Base-by-base conservation (phyloP, 345 rosid genomes). In the Cardiospermum halicacabum region DNA sequence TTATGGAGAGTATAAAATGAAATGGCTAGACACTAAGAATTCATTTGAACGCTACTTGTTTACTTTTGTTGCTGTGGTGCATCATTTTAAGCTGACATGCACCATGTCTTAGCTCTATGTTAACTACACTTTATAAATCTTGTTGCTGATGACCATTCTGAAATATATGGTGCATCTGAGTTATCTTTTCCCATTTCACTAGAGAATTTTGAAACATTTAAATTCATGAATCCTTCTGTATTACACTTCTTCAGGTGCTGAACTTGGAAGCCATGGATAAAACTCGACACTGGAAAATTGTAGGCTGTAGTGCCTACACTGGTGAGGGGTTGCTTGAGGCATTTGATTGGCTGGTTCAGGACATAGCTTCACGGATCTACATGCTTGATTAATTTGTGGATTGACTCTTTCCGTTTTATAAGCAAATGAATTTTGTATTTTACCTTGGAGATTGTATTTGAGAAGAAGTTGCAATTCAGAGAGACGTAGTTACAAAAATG, bases 311-410 rank as follows among this genome's bases (percentile, higher is more conserved):
- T 53, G 96, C 98, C 7, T 82, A 88, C 74, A 90, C 95, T 0
- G 97, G 96, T 62, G 85, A 85, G 53, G 97, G 98, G 56, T 77
- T 93, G 71, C 85, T 90, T 40, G 90, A 86, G 64, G 96, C 88
- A 56, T 90, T 90, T 47, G 90, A 93, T 81, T 93, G 98, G 98
- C 72, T 90, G 80, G 94, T 90, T 76, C 96, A 92, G 77, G 98
- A 93, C 72, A 80, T 88, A 53, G 98, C 94, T 60, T 93, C 96
- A 5, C 74, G 96, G 51, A 89, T 92, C 69, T 93, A 88, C 72
- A 73, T 93, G 86, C 96, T 93, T 43, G 97, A 88, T 68, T 88
- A 72, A 56, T n/a, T 28, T 25, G 12, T 12, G 24, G 49, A 8
- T 0, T 5, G 6, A 16, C 11, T 2, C 13, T 48, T 56, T 56